Evolutionary conservation across 495 filamentous ascomycete species (phyloP), one percentile per base, ranked within the genome.

Genomic region (Aspergillus cavernicola): DNA sequence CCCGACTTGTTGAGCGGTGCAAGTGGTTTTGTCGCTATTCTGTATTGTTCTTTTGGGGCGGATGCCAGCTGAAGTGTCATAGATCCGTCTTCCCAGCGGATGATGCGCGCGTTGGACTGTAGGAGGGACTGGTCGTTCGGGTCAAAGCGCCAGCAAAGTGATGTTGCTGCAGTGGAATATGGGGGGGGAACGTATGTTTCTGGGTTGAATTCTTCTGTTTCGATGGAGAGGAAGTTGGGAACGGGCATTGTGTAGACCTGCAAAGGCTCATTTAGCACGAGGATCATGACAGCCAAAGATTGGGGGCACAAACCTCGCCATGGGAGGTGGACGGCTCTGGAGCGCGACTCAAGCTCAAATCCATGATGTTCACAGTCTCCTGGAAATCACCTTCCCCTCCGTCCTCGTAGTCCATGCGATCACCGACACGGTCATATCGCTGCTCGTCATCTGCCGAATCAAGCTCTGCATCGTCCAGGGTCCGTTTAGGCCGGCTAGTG

Each of bases 11-110:
- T 78, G 32, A 84, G 78, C 35, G 89, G 88, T 1, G 87, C 88
- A 50, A 96, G 85, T 3, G 78, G 66, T 70, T 92, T 92, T 56
- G 80, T 81, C 50, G 83, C 74, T 33, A 95, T 81, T 57, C 87
- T 83, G 72, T 89, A 95, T 59, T 95, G 90, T 56, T 87, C 84
- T 43, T 77, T 76, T 8, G 91, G 87, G 6, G 84, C 76, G 0
- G 80, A 82, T 19, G 83, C 86, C 29, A 89, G 71, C 61, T 90
- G 86, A 9, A 97, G 74, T 13, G 92, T 95, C 23, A 90, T 67
- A 6, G 87, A 90, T 32, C 89, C 89, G 61, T 95, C 89, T 53
- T 86, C 87, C 90, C 90, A 95, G 53, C 79, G 81, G 50, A 90
- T 81, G 23, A 92, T 73, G 39, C 86, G 81, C 6, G 89, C 80